These are phyloP conservation scores for Moesziomyces sp. DNA, from an alignment of 1,284 basidiomycete genomes.

Conservation along the genomic window DNA sequence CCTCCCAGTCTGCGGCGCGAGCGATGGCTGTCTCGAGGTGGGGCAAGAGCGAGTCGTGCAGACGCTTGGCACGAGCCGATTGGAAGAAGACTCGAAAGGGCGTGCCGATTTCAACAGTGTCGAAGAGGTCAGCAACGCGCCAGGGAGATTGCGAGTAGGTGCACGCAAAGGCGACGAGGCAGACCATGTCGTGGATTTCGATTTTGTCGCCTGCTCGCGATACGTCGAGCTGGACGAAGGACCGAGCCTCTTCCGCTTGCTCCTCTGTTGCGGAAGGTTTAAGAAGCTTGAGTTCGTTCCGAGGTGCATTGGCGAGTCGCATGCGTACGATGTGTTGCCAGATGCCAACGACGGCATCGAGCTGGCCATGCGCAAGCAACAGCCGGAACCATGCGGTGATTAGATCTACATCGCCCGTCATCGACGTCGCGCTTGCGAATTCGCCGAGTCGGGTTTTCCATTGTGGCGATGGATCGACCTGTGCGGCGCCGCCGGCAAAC, in stretches of 20 bases:
- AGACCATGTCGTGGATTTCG: slow-evolving; percentile 47
- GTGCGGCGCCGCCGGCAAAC: not conserved
- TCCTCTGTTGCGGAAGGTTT: not conserved
- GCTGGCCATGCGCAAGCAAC: slow-evolving; percentile 14
- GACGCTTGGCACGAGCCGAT: slow-evolving; percentile 23
- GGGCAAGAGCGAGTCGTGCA: slow-evolving; percentile 11
- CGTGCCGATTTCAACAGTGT: slow-evolving; percentile 50
- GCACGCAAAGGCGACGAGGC: slow-evolving; percentile 39
- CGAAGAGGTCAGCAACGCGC: slow-evolving; percentile 29
- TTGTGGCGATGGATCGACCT: slow-evolving; percentile 1
- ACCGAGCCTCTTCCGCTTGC: not conserved
- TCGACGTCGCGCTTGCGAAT: slow-evolving; percentile 14
- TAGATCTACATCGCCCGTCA: slow-evolving; percentile 28
- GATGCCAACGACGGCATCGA: slow-evolving; percentile 12
- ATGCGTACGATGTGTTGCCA: slow-evolving; percentile 26
- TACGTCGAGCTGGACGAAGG: slow-evolving; percentile 28
- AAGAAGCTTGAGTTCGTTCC: not conserved
- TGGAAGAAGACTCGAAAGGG: slow-evolving; percentile 53
- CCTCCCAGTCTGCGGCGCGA: slow-evolving; percentile 3
- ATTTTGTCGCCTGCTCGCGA: slow-evolving; percentile 13
- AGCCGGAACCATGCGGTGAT: slow-evolving; percentile 18
- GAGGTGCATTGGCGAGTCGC: slow-evolving; percentile 9
- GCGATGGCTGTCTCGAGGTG: not conserved
- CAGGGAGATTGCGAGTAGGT: slow-evolving; percentile 1
- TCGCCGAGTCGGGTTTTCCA: slow-evolving; percentile 6